These are phyloP conservation scores for Orbilia ellipsospora DNA, from an alignment of 2,329 filamentous ascomycete species.

Conservation along the genomic window DNA sequence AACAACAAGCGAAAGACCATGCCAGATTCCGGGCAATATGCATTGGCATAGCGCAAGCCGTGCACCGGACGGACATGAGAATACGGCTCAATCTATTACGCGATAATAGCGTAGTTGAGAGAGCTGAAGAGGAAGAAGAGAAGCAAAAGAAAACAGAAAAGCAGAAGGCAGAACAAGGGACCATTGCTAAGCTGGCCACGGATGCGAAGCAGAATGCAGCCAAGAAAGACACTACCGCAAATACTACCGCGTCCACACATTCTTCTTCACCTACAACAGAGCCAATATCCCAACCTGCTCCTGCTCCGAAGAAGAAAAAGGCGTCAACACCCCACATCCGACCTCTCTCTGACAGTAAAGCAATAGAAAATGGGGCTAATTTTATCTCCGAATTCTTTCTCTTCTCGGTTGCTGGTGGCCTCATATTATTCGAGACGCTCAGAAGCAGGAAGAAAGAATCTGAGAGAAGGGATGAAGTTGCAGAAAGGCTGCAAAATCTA, in stretches of 20 bases:
- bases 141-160: conserved; percentile 68
- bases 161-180: conserved; percentile 62
- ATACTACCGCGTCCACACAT: conserved; percentile 6
- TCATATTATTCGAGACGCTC: conserved; percentile 73
- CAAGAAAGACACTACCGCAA: conserved; percentile 64
- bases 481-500: conserved; percentile 70
- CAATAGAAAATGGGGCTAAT: conserved; percentile 75
- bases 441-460: conserved; percentile 72
- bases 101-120: conserved; percentile 72
- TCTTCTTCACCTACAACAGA: conserved; percentile 12
- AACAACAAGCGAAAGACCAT: conserved; percentile 75
- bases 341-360: conserved; percentile 74
- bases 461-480: conserved; percentile 70
- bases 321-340: conserved; percentile 68
- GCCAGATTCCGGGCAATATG: conserved; percentile 73
- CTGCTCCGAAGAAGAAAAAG: conserved; percentile 41
- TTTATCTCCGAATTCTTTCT: conserved; percentile 76
- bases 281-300: neutral
- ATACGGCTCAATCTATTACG: conserved; percentile 74
- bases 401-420: conserved; percentile 71
- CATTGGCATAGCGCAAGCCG: conserved; percentile 71
- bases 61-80: conserved; percentile 76
- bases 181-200: conserved; percentile 31
- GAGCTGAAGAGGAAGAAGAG: conserved; percentile 69
- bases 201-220: conserved; percentile 61